Base-by-base conservation (phyloP, 2,329 filamentous ascomycete species). In the Phialophora macrospora region DNA sequence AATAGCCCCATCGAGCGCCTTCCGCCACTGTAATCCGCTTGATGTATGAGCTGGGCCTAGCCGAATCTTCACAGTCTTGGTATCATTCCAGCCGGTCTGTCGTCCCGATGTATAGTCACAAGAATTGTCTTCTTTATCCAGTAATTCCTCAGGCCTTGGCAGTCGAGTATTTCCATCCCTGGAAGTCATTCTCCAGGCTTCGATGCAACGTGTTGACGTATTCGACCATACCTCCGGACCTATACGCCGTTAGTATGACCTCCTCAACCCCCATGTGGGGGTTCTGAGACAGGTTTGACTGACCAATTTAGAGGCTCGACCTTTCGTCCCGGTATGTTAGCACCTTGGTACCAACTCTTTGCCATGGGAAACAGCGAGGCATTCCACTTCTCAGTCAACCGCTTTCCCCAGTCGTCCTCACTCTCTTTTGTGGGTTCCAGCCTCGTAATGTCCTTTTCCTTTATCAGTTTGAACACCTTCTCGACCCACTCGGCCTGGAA, bases 291-390 rank as follows among this genome's bases (percentile, higher is more conserved):
- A n/a, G 12, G n/a, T 7, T 54, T 30, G n/a, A 65, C 67, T 60
- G 64, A 69, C 67, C 67, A 88, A 55, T 81, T 81, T 8, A 86
- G 74, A 0, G 81, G 81, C 75, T 88, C 85, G 28, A 77, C 77
- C 0, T 77, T 70, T 75, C 87, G 87, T 0, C 81, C 84, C 0
- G 85, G 84, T 1, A 86, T 78, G 48, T 78, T 85, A 0, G 80
- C 82, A 2, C 86, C 85, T 81, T 86, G 84, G 67, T 85, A 87
- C 22, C 82, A 87, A 5, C 79, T 83, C 28, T 75, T 77, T 0
- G 80, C 80, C 0, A 77, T 81, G 0, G 83, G 82, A 64, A 88
- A 80, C 3, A 88, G 74, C 4, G 78, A 79, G 11, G 49, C 71
- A 70, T 85, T 74, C 55, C 79, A 82, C 1, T 84, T 60, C 2